Conservation (phyloP, 768 basidiomycete species). For the Nidularia sp. region DNA sequence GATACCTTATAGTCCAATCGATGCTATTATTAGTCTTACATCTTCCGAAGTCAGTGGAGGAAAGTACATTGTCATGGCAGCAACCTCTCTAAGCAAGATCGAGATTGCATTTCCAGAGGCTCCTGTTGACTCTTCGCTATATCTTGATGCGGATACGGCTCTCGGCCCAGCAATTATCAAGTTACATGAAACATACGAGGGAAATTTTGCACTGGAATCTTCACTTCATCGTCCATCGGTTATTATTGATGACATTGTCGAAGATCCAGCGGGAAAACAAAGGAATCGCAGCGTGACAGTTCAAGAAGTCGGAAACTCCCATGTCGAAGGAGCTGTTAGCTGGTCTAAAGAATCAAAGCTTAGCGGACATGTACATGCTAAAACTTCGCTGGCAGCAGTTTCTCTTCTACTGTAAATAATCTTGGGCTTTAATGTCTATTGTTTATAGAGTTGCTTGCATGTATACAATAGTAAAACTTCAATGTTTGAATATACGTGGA, state of each 20-base stretch:
- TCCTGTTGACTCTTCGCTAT: conserved; percentile 9
- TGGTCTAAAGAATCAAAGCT: too few species aligned
- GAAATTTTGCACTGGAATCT: conserved; percentile 8
- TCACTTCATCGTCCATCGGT: conserved; percentile 3
- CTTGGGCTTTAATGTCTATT: too few species aligned
- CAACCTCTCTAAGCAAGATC: conserved; percentile 28
- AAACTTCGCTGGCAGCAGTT: too few species aligned
- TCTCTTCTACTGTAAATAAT: too few species aligned
- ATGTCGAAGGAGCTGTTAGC: too few species aligned
- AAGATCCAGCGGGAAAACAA: conserved; percentile 13
- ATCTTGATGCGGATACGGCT: conserved; percentile 12
- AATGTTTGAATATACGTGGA: too few species aligned
- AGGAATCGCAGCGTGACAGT: conserved; percentile 8
- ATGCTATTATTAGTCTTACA: conserved; percentile 23
- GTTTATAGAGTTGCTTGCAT: too few species aligned
- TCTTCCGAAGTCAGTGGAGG: conserved; percentile 22
- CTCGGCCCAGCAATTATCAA: conserved; percentile 5
- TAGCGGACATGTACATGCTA: too few species aligned
- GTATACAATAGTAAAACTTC: too few species aligned
- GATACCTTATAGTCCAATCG: conserved; percentile 20
- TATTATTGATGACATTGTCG: not conserved
- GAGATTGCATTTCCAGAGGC: conserved; percentile 7
- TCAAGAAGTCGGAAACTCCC: not conserved
- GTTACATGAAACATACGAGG: conserved; percentile 14
- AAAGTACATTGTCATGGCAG: conserved; percentile 23